Percentiles rank a stretch among this genome's conserved stretches.
Conservation (phyloP, 2,329 filamentous ascomycete species). For the Colletotrichum plurivorum region DNA sequence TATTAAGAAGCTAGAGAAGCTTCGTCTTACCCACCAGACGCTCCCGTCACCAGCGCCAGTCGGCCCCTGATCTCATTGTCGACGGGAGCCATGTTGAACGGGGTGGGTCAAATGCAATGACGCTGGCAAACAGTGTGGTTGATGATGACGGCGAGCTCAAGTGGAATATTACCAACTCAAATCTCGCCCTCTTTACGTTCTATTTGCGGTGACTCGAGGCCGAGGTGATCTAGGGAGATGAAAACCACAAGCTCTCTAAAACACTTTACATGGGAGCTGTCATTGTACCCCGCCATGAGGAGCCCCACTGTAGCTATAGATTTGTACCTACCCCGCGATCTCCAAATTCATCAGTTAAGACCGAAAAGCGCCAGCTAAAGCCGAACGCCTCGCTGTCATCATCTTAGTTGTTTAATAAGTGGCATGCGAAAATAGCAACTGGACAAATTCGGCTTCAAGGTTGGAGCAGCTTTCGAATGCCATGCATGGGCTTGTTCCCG, state of each 20-base stretch:
- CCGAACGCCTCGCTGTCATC: conserved; percentile 2
- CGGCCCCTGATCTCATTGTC: conserved; percentile 65
- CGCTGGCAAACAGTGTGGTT: neutral
- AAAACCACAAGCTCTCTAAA: neutral
- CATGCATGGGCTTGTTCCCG: neutral
- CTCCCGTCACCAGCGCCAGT: conserved; percentile 72
- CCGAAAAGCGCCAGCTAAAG: neutral
- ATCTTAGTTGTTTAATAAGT: neutral
- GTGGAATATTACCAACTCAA: no score
- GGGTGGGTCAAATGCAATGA: neutral
- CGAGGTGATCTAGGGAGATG: neutral
- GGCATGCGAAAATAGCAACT: neutral
- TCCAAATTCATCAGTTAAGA: conserved; percentile 15
- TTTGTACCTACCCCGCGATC: conserved; percentile 35
- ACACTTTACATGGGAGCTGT: neutral
- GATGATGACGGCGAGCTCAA: neutral
- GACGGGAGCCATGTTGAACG: conserved; percentile 21
- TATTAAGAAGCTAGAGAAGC: neutral
- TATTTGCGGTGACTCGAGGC: neutral
- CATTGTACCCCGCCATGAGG: conserved; percentile 29
- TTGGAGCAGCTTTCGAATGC: neutral
- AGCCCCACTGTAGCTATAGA: conserved; percentile 31
- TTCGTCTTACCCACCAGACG: conserved; percentile 68
- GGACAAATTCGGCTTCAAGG: neutral
- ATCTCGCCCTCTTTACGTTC: neutral